Percentiles rank a stretch among this genome's conserved stretches.
Evolutionary conservation across 805 yeast genomes (phyloP).

Genomic region (Yarrowia deformans): DNA sequence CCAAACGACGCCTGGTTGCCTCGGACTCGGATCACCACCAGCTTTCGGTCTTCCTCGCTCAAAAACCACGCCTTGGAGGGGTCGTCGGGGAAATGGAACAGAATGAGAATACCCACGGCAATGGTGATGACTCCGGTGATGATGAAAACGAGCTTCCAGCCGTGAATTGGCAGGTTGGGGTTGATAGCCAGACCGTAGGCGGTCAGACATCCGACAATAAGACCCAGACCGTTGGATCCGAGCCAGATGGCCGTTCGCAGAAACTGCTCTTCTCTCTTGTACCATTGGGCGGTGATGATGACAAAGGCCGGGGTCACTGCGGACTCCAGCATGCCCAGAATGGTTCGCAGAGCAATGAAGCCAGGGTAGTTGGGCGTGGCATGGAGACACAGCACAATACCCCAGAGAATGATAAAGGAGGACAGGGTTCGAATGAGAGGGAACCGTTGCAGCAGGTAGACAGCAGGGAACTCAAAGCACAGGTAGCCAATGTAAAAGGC

Average conservation of each 20-base stretch:
- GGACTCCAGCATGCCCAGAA: slow-evolving; percentile 19
- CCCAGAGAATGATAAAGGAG: slow-evolving; percentile 15
- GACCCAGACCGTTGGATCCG: slow-evolving; percentile 16
- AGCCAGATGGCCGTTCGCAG: slow-evolving; percentile 15
- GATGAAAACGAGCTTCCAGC: slow-evolving; percentile 26
- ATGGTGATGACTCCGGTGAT: slow-evolving; percentile 24
- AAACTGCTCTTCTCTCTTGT: slow-evolving; percentile 26
- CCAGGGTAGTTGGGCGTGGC: slow-evolving; percentile 22
- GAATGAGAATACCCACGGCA: slow-evolving; percentile 7
- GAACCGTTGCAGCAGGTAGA: neutral
- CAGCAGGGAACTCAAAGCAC: slow-evolving; percentile 14
- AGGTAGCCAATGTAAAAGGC: slow-evolving; percentile 7
- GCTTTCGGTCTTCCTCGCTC: slow-evolving; percentile 9
- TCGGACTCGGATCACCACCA: slow-evolving; percentile 53
- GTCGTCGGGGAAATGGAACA: slow-evolving; percentile 14
- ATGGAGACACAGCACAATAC: slow-evolving; percentile 17
- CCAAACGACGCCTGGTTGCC: slow-evolving; percentile 65
- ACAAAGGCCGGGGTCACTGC: slow-evolving; percentile 14
- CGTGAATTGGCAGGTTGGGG: slow-evolving; percentile 7
- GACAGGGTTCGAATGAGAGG: slow-evolving; percentile 11
- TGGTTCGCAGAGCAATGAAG: slow-evolving; percentile 10
- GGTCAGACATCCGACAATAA: slow-evolving; percentile 8
- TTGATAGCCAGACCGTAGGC: slow-evolving; percentile 13
- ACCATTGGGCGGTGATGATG: slow-evolving; percentile 23
- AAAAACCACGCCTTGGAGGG: slow-evolving; percentile 25